These are phyloP conservation scores for Candida nemodendra DNA, from an alignment of 805 yeast genomes.

Conservation along the genomic window DNA sequence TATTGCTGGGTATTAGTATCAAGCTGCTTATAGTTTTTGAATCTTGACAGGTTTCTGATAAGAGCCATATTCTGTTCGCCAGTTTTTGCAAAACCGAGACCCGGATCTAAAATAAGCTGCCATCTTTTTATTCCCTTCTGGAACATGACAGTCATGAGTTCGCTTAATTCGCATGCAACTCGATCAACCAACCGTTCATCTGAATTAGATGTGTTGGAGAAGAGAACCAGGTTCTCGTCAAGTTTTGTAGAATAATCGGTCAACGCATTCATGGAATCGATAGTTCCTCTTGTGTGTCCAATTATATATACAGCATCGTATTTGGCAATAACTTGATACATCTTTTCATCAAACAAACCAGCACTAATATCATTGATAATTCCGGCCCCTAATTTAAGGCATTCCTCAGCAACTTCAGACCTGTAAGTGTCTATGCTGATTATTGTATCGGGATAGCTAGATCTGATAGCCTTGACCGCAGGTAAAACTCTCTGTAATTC, in stretches of 20 bases:
- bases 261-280: constrained; percentile 64
- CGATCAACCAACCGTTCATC: constrained; percentile 43
- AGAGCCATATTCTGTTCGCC: constrained; percentile 66
- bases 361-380: constrained; percentile 89
- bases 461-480: constrained; percentile 59
- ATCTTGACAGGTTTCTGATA: constrained; percentile 47
- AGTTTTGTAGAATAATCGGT: constrained; percentile 48
- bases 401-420: constrained; percentile 65
- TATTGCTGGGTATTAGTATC: constrained; percentile 27
- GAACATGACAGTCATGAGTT: constrained; percentile 55
- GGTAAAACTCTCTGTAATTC: constrained; percentile 75
- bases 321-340: constrained; percentile 68
- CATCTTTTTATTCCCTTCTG: constrained; percentile 71
- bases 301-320: constrained; percentile 74
- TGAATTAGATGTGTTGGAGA: constrained; percentile 5
- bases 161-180: constrained; percentile 63
- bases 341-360: constrained; percentile 65
- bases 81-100: constrained; percentile 92
- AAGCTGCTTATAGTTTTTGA: constrained; percentile 45
- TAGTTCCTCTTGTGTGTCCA: constrained; percentile 84
- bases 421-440: constrained; percentile 90
- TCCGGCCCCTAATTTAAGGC: constrained; percentile 78
- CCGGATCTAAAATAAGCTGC: constrained; percentile 94
- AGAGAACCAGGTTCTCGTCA: constrained; percentile 22
- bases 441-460: constrained; percentile 37